Base-by-base conservation (phyloP, 2,329 filamentous ascomycete genomes). In the Cadophora luteo-olivacea region DNA sequence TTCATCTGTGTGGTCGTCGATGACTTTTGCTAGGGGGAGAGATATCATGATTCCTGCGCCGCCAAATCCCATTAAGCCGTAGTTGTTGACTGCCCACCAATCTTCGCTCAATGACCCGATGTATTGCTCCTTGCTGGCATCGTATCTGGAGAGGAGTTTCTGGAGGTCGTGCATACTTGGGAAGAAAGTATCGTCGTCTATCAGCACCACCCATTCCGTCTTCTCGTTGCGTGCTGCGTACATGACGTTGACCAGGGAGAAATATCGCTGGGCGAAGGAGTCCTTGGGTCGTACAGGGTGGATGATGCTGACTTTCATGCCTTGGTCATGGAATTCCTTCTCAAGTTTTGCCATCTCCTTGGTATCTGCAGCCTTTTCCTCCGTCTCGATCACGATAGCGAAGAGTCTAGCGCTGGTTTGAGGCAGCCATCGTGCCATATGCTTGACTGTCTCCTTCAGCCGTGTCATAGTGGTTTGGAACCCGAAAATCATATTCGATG, bases 401-500 rank as follows among this genome's bases (percentile, higher is more conserved):
- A 72, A 75, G 0, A 78, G 69, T 22, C 72, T 71, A 32, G 75
- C 75, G 61, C 71, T 73, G 14, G 74, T 77, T 60, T 76, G 55
- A 41, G 76, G 73, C 0, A 78, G 70, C 77, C 76, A 78, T n/a
- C 76, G 70, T 36, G 69, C 73, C 24, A 78, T 61, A 62, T 77
- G 76, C 60, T 74, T 74, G 19, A 75, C 72, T 4, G 76, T 77
- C 25, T 74, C 75, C 24, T 71, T 73, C 33, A 78, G 68, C 9
- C 76, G 70, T 11, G 65, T 65, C 41, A 78, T 74, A 12, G 75
- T 78, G 0, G 77, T 78, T 51, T 76, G 74, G 11, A 77, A 48
- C 12, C 75, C 76, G 64, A 78, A 78, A 77, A 88, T 85, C 78
- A 88, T 87, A 70, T 87, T 84, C 63, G 85, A 85, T 8, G 85